These are phyloP conservation scores for Botrytis fabae DNA, from an alignment of 2,329 filamentous ascomycete species.

Conservation along the genomic window DNA sequence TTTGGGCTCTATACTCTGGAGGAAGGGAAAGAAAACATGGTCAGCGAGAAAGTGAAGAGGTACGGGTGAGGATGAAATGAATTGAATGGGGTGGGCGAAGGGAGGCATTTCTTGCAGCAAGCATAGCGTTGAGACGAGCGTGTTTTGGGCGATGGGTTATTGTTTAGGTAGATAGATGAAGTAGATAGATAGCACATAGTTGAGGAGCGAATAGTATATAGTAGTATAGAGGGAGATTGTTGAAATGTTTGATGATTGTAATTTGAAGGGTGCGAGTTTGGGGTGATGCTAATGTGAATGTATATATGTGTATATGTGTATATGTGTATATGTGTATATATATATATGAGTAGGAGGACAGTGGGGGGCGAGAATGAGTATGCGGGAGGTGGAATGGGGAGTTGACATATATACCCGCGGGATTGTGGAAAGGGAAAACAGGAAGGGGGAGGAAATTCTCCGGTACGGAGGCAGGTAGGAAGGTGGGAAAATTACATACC, in stretches of 20 bases:
- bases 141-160: neutral
- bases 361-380: too few species aligned
- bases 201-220: neutral
- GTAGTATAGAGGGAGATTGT: conserved; percentile 1
- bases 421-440: neutral
- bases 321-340: too few species aligned
- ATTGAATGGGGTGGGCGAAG: neutral
- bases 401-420: neutral
- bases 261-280: neutral
- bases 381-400: neutral
- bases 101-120: neutral
- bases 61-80: neutral
- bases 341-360: neutral
- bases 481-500: neutral
- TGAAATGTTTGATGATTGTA: neutral
- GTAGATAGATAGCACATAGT: conserved; percentile 16
- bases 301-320: too few species aligned
- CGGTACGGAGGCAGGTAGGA: neutral
- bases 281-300: neutral
- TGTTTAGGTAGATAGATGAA: conserved; percentile 8
- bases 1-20: neutral
- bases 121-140: conserved; percentile 6
- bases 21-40: neutral
- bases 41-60: neutral
- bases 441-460: neutral